phyloP scores from a whole-genome alignment of 169 alveolate genomes.

The Cryptosporidium canis region DNA sequence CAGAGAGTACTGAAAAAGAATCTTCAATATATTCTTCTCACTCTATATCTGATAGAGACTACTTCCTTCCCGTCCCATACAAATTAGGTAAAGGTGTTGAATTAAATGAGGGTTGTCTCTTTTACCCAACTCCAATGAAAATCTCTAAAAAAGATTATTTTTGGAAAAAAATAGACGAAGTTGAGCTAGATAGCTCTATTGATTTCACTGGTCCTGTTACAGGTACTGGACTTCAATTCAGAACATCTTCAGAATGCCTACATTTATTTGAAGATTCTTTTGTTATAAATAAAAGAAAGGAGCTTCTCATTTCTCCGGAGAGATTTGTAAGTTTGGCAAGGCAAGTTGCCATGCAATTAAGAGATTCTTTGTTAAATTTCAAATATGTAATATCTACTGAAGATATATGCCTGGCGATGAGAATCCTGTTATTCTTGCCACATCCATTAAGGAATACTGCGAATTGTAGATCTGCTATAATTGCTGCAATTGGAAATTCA shows the following conservation, averaged over 20 bases:
- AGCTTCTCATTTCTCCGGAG: slow-evolving; percentile 52
- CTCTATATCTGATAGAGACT: background rate
- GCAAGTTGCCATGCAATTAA: slow-evolving; percentile 53
- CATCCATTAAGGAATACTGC: slow-evolving; percentile 44
- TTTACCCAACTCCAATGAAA: slow-evolving; percentile 58
- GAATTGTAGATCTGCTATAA: slow-evolving; percentile 42
- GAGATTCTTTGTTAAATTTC: slow-evolving; percentile 1
- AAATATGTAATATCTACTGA: slow-evolving; percentile 43
- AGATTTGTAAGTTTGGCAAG: slow-evolving; percentile 28
- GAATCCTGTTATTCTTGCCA: slow-evolving; percentile 35
- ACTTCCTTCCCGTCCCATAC: background rate
- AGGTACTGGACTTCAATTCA: background rate
- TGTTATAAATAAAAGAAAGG: background rate
- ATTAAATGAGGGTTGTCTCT: slow-evolving; percentile 31
- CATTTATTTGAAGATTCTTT: slow-evolving; percentile 29
- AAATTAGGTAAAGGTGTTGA: slow-evolving; percentile 18
- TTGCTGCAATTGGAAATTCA: slow-evolving; percentile 26
- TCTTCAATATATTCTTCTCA: background rate
- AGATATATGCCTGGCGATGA: slow-evolving; percentile 56
- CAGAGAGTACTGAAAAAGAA: background rate
- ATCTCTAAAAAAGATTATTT: background rate
- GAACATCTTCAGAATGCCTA: slow-evolving; percentile 49
- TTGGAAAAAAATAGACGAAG: slow-evolving; percentile 35
- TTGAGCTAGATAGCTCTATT: background rate
- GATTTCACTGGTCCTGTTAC: background rate